A percentile compares a stretch with the other conserved stretches of the same genome.
Evolutionary conservation across 106 monocot genomes (phyloP).

Genomic region (Xerophyta viscosa): DNA sequence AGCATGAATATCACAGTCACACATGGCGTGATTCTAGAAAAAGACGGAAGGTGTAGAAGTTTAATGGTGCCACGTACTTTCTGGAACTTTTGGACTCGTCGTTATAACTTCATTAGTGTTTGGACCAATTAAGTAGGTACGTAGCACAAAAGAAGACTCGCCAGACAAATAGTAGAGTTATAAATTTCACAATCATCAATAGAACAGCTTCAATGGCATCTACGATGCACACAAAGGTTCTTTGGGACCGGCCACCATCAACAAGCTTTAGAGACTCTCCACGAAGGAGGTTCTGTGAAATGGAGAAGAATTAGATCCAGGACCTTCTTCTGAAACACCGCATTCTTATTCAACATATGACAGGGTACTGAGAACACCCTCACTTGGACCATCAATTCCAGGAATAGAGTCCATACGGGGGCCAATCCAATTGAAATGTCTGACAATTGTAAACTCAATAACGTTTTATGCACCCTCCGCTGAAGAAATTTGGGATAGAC

Average conservation of each 20-base stretch:
- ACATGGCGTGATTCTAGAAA: no score
- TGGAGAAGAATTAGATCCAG: not conserved
- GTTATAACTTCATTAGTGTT: no score
- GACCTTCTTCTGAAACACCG: no score
- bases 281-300: conserved; percentile 46
- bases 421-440: conserved; percentile 77
- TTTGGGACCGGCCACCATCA: conserved; percentile 67
- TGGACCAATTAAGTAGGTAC: no score
- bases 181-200: conserved; percentile 63
- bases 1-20: no score
- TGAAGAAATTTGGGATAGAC: conserved; percentile 3
- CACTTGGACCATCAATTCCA: conserved; percentile 74
- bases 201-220: conserved; percentile 77
- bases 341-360: conserved; percentile 17
- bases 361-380: conserved; percentile 68
- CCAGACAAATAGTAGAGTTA: no score
- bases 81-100: no score
- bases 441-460: conserved; percentile 54
- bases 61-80: no score
- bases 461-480: conserved; percentile 74
- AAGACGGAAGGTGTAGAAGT: no score
- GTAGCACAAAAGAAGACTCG: no score
- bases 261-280: conserved; percentile 61
- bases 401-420: conserved; percentile 84
- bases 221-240: conserved; percentile 71